Base-by-base conservation (phyloP, 148 eudicot species). In the Bassia scoparia region DNA sequence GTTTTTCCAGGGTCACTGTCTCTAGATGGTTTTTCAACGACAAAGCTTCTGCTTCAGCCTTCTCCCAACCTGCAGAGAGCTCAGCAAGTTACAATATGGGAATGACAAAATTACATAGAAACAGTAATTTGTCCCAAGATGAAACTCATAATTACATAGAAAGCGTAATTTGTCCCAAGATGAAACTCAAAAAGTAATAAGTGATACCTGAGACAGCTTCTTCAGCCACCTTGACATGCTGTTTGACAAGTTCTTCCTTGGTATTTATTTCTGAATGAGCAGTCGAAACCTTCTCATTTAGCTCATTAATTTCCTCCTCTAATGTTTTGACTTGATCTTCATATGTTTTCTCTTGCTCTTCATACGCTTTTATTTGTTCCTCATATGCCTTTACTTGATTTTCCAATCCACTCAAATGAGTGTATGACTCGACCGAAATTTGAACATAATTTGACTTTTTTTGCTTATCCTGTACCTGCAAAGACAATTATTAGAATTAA, bases 141-240 rank as follows among this genome's bases (percentile, higher is more conserved):
- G 38, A 55, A 5, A 24, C 34, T 71, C 54, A 54, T 55, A 23
- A 24, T n/a, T n/a, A n/a, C n/a, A n/a, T n/a, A n/a, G n/a, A n/a
- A n/a, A n/a, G n/a, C n/a, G n/a, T n/a, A n/a, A n/a, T 46, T 17
- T 29, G 44, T 48, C 16, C 21, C 15, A 3, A 0, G 55, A 17
- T 5, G n/a, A 35, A 53, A 50, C 15, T 29, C 20, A 18, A 13
- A 41, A n/a, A 35, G n/a, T n/a, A n/a, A n/a, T n/a, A 54, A 27
- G 18, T 41, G 33, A 66, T 72, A 95, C 98, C 98, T 79, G 96
- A 86, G 67, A 95, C 97, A 55, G 99, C 99, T 81, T 94, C 99
- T 83, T 95, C 99, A 8, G 99, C 97, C 69, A 95, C 99, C 84
- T 95, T 95, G 29, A 88, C 84, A 71, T 95, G 99, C 69, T 95